phyloP scores from a whole-genome alignment of 768 basidiomycete genomes.

The Leucocoprinus leucothites region DNA sequence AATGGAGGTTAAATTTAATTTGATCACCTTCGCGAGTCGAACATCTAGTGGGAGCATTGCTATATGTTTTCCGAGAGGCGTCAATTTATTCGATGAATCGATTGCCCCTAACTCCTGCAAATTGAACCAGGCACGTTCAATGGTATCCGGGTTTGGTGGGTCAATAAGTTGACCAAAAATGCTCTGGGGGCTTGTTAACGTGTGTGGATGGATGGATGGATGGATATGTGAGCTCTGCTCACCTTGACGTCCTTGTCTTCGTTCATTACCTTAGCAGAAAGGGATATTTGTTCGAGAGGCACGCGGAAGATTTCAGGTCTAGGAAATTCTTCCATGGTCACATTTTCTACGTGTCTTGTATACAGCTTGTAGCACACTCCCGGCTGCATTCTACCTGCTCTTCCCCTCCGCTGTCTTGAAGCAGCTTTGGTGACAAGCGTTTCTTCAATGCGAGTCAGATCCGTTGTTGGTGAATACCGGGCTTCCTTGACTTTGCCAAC shows the following conservation, averaged over 20 bases:
- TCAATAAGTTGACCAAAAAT: slow-evolving; percentile 78
- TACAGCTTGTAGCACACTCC: slow-evolving; percentile 89
- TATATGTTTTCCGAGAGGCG: slow-evolving; percentile 81
- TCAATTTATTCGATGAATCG: slow-evolving; percentile 58
- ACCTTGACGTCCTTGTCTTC: slow-evolving; percentile 79
- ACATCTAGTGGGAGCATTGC: slow-evolving; percentile 86
- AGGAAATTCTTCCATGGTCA: slow-evolving; percentile 70
- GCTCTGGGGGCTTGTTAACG: slow-evolving; percentile 29
- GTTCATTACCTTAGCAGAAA: slow-evolving; percentile 79
- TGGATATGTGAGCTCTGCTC: slow-evolving; percentile 13
- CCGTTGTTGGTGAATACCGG: slow-evolving; percentile 64
- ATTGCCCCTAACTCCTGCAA: slow-evolving; percentile 80
- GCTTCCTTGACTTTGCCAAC: slow-evolving; percentile 85
- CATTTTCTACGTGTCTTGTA: slow-evolving; percentile 44
- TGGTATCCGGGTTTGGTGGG: slow-evolving; percentile 71
- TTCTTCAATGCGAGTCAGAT: slow-evolving; percentile 76
- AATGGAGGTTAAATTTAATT: no score
- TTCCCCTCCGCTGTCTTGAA: slow-evolving; percentile 79
- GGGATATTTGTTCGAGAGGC: slow-evolving; percentile 76
- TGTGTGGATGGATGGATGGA: not conserved
- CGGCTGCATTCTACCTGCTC: slow-evolving; percentile 84
- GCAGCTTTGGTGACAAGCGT: slow-evolving; percentile 77
- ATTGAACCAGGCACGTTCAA: slow-evolving; percentile 73
- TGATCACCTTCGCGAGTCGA: slow-evolving; percentile 72
- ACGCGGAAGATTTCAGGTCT: slow-evolving; percentile 87